Conservation (phyloP, 768 basidiomycete genomes). For the Termitomyces eurrhizus region DNA sequence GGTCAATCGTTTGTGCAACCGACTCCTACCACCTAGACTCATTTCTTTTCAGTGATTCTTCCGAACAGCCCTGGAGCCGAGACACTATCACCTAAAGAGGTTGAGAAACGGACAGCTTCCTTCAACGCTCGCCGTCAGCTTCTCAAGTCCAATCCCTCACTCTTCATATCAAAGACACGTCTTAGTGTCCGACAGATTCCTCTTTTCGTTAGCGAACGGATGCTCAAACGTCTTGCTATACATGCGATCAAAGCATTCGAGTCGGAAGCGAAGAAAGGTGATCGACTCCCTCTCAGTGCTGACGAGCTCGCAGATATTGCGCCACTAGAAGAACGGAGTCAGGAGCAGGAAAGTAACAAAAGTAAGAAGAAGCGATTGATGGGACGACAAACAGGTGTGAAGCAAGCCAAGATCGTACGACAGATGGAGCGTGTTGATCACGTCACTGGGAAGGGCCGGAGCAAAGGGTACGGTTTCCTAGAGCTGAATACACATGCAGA, state of each 20-base stretch:
- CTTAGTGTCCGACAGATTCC: slow-evolving; percentile 93
- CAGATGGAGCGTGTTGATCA: slow-evolving; percentile 87
- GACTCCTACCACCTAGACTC: neutral
- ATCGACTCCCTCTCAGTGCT: slow-evolving; percentile 53
- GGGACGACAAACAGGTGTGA: slow-evolving; percentile 46
- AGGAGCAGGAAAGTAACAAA: slow-evolving; percentile 24
- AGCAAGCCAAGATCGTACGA: slow-evolving; percentile 91
- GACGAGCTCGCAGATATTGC: slow-evolving; percentile 66
- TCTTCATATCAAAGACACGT: slow-evolving; percentile 93
- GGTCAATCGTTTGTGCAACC: slow-evolving; percentile 44
- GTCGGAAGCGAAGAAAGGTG: slow-evolving; percentile 62
- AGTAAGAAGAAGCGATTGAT: slow-evolving; percentile 23
- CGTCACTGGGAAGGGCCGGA: slow-evolving; percentile 80
- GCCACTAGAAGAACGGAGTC: neutral
- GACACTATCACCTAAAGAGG: slow-evolving; percentile 63
- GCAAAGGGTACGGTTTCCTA: slow-evolving; percentile 94
- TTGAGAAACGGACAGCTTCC: slow-evolving; percentile 81
- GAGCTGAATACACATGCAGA: slow-evolving; percentile 88
- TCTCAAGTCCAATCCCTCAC: slow-evolving; percentile 86
- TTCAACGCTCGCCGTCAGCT: slow-evolving; percentile 83
- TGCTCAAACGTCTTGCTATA: slow-evolving; percentile 82
- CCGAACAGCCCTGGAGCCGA: slow-evolving; percentile 82
- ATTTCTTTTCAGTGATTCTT: slow-evolving; percentile 65
- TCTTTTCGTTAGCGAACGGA: slow-evolving; percentile 82
- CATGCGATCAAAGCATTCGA: slow-evolving; percentile 81